Conservation (phyloP, 2,329 filamentous ascomycete species). For the Aspergillus bombycis region DNA sequence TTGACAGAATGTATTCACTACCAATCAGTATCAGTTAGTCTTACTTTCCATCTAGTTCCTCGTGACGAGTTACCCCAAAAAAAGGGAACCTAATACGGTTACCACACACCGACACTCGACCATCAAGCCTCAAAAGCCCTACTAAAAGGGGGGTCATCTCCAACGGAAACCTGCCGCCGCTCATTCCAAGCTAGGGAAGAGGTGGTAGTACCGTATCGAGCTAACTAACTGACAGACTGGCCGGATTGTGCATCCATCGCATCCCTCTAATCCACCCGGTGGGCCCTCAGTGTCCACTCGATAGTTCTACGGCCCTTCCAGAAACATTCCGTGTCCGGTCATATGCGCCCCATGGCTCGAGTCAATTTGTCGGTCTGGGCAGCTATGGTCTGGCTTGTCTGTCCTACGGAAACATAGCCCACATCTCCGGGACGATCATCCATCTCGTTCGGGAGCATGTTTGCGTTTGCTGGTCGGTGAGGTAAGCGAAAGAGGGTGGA, state of each 20-base stretch:
- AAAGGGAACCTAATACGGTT: not conserved
- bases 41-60: not conserved
- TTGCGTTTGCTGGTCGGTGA: not conserved
- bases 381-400: conserved; percentile 4
- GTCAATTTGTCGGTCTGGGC: conserved; percentile 5
- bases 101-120: conserved; percentile 1
- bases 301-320: conserved; percentile 26
- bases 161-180: not conserved
- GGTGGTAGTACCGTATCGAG: not conserved
- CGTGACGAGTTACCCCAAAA: not conserved
- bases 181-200: conserved; percentile 1
- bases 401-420: not conserved
- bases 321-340: conserved; percentile 20
- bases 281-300: conserved; percentile 4
- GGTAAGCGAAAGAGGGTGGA: not conserved
- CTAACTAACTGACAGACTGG: conserved; percentile 3
- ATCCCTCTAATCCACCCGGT: conserved; percentile 5
- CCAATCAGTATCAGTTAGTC: not conserved
- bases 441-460: not conserved
- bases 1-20: not conserved
- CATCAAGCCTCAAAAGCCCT: not conserved
- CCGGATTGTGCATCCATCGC: not conserved
- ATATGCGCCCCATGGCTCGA: conserved; percentile 2
- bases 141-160: not conserved
- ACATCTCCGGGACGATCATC: conserved; percentile 1